Base-by-base conservation (phyloP, 2,329 filamentous ascomycete species). In the Epichloe gansuensis region DNA sequence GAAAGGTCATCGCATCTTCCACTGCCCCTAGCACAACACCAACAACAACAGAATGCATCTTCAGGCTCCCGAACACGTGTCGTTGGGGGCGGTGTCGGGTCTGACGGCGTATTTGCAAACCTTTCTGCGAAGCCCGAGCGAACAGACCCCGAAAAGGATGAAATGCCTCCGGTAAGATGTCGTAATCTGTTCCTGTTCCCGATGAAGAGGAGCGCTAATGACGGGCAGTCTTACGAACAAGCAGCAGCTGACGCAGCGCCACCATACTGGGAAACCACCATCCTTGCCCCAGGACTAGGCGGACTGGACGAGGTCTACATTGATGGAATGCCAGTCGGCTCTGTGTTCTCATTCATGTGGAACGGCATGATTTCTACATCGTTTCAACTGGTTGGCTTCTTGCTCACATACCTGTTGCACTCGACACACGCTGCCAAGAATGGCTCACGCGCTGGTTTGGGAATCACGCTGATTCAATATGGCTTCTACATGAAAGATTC, bases 181-280 rank as follows among this genome's bases (percentile, higher is more conserved):
- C 23, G 13, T 21, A 23, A n/a, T 11, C 3, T 34, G 31, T 11
- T 1, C 1, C 8, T 39, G 21, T 6, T 3, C 4, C 11, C 13
- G 9, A 9, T 9, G n/a, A 34, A 9, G 7, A 2, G 1, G 60
- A 60, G 70, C 74, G 64, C 75, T 66, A 46, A 41, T 41, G 5
- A 28, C 17, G 13, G 55, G 62, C 13, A 96, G 88, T 91, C 91
- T 38, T 98, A 98, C 68, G 93, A 98, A 76, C 91, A 97, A 81
- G 93, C 93, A 15, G 93, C 93, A 3, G 91, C 91, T 43, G 93
- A 98, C 68, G 86, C 90, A 25, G 93, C 93, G 47, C 93, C 93
- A 1, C 93, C 93, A 0, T 98, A 98, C 70, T 98, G 93, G 93
- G 93, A 98, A 74, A 98, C 93, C 5, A 97, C 93, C 0, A 96